A percentile compares a stretch with the other conserved stretches of the same genome.
phyloP scores from a whole-genome alignment of 208 protist genomes.

The Trypanosomatidae sp. region DNA sequence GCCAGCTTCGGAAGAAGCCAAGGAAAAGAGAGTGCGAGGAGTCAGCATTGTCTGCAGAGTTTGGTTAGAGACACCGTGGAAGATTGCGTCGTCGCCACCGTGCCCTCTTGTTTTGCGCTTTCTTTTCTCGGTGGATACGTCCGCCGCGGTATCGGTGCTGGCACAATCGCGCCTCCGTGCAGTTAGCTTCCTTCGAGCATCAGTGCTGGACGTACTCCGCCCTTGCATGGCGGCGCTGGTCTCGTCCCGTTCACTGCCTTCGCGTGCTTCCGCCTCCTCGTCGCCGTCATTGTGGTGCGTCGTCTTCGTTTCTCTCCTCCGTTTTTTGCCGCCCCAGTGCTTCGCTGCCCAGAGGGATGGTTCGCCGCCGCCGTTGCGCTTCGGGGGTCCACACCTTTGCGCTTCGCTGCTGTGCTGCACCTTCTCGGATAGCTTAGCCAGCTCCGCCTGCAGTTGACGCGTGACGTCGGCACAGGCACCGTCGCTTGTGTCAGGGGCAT shows the following conservation, averaged over 20 bases:
- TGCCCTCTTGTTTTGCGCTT: conserved; percentile 4
- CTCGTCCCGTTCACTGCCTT: not conserved
- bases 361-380: conserved; percentile 1
- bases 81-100: not conserved
- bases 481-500: not conserved
- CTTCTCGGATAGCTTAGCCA: conserved; percentile 39
- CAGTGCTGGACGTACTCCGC: not conserved
- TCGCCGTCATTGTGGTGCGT: not conserved
- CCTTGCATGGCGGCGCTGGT: not conserved
- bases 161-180: conserved; percentile 8
- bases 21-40: conserved; percentile 47
- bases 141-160: not conserved
- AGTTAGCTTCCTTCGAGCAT: conserved; percentile 4
- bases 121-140: not conserved
- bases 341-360: conserved; percentile 10
- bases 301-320: conserved; percentile 12
- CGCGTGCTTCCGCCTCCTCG: conserved; percentile 4
- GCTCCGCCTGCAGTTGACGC: conserved; percentile 26
- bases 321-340: conserved; percentile 22
- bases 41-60: not conserved
- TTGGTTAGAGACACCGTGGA: not conserved
- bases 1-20: conserved; percentile 15
- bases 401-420: conserved; percentile 44
- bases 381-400: conserved; percentile 30
- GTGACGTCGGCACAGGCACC: not conserved